A percentile compares a stretch with the other conserved stretches of the same genome.
Conservation (phyloP, 345 rosid species). For the Brassica juncea region DNA sequence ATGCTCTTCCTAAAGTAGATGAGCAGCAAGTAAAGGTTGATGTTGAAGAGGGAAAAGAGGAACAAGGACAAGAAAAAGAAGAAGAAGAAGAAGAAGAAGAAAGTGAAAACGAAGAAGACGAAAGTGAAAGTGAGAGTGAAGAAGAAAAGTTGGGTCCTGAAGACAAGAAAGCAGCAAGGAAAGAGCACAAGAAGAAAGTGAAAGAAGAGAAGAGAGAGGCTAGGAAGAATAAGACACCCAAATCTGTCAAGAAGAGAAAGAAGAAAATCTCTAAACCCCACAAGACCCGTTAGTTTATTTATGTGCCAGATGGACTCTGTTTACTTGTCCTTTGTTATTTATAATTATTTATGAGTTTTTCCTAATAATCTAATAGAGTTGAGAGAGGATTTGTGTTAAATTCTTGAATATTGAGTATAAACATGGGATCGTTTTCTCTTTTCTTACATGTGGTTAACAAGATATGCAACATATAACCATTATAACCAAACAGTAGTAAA, state of each 20-base stretch:
- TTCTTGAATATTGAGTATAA: background rate
- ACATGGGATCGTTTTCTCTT: background rate
- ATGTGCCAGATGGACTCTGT: background rate
- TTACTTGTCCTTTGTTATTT: background rate
- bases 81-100: background rate
- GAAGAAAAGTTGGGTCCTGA: conserved; percentile 44
- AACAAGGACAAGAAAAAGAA: conserved; percentile 29
- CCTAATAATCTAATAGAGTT: background rate
- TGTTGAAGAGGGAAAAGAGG: conserved; percentile 29
- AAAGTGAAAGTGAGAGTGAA: conserved; percentile 46
- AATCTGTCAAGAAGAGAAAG: conserved; percentile 86
- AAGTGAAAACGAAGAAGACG: conserved; percentile 37
- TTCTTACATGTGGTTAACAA: background rate
- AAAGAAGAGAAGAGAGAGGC: conserved; percentile 93
- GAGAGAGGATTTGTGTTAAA: background rate
- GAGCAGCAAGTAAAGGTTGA: conserved; percentile 31
- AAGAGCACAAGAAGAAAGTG: conserved; percentile 94
- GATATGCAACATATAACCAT: background rate
- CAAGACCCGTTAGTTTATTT: conserved; percentile 55
- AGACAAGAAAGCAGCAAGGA: conserved; percentile 82
- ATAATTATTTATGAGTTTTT: background rate
- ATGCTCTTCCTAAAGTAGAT: conserved; percentile 55
- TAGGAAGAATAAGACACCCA: conserved; percentile 81
- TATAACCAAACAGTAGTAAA: background rate
- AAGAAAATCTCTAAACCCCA: conserved; percentile 76